Evolutionary conservation across 805 yeast genomes (phyloP), one percentile per base, ranked within the genome.

Genomic region (Starmerella lactis-condensi): DNA sequence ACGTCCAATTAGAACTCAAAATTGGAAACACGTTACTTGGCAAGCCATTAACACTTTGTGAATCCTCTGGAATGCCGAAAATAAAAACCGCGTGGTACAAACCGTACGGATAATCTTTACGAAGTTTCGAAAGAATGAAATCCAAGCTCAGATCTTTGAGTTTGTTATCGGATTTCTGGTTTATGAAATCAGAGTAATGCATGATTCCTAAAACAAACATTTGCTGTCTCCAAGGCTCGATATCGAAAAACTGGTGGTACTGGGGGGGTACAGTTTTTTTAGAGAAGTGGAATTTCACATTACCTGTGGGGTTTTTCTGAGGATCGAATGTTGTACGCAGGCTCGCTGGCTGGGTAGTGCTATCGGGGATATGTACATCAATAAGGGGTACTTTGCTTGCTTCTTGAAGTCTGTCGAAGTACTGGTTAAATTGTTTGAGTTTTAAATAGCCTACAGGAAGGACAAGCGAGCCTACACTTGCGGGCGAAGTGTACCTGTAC

Each of bases 221-320:
- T 0, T 76, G 69, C 47, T 81, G 79, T 31, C 95, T 56, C 52
- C 67, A 81, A 1, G 94, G 93, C 53, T 89, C 95, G 40, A 85
- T 70, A 51, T 85, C 96, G 42, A 75, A 78, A 25, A 85, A 57
- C 32, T 75, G 72, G 5, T 72, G 53, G 17, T 75, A 62, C 24
- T 68, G 71, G n/a, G 60, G 61, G 33, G 68, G 73, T 1, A 64
- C 57, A 5, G 55, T 46, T 0, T 64, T 43, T 2, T 64, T 52
- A 9, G 54, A 51, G 40, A 69, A 69, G 34, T 71, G 72, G 45
- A 65, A 77, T 10, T 71, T 50, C 1, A 85, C 52, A 30, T 74
- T 56, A 0, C 96, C 96, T 30, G 64, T 63, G 1, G 95, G 93
- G 44, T 69, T 77, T 0, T 75, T 73, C 46, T 74, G 89, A 2